These are phyloP conservation scores for Takashimella koratensis DNA, from an alignment of 1,284 basidiomycete species.

Conservation along the genomic window DNA sequence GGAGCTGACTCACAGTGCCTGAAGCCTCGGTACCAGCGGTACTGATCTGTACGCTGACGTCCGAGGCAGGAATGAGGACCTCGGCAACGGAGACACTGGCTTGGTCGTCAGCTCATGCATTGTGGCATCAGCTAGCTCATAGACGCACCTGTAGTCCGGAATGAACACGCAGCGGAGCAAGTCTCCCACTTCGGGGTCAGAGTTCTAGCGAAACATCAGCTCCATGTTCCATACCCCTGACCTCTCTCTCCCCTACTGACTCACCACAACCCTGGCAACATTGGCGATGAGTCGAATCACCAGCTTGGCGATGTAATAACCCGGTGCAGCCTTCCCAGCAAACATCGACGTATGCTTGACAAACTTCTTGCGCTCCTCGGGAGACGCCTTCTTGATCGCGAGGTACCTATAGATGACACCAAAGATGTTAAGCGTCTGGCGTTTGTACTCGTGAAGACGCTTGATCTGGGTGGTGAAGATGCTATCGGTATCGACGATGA, in stretches of 20 bases:
- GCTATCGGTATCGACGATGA: slow-evolving; percentile 63
- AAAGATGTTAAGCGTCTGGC: slow-evolving; percentile 49
- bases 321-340: slow-evolving; percentile 61
- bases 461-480: slow-evolving; percentile 93
- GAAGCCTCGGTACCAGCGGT: slow-evolving; percentile 81
- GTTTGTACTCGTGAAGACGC: slow-evolving; percentile 69
- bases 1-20: slow-evolving; percentile 34
- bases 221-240: not conserved
- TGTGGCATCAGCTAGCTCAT: not conserved
- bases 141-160: slow-evolving; percentile 58
- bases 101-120: slow-evolving; percentile 8
- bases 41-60: slow-evolving; percentile 88
- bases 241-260: too few species aligned
- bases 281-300: slow-evolving; percentile 91
- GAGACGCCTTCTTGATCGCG: slow-evolving; percentile 68
- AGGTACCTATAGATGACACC: slow-evolving; percentile 85
- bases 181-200: slow-evolving; percentile 78
- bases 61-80: slow-evolving; percentile 82
- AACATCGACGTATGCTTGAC: slow-evolving; percentile 72
- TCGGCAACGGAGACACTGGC: slow-evolving; percentile 71
- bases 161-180: slow-evolving; percentile 77
- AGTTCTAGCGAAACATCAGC: slow-evolving; percentile 52
- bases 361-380: slow-evolving; percentile 68
- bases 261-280: slow-evolving; percentile 67
- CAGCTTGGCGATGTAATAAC: slow-evolving; percentile 54